Percentiles rank a stretch among this genome's conserved stretches.
Conservation (phyloP, 73 alveolate genomes). For the Paramecium octaurelia region DNA sequence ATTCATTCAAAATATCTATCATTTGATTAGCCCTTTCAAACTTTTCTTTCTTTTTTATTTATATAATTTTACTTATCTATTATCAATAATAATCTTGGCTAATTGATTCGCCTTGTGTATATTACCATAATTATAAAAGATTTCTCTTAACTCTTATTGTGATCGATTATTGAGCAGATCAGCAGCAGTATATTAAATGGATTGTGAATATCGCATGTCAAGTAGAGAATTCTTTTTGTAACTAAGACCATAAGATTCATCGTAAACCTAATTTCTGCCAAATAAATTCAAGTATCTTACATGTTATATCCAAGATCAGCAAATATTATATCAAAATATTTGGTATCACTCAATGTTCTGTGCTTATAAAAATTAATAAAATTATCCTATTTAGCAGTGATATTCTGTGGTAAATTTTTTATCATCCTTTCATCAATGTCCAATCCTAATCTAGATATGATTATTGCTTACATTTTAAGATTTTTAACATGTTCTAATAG, state of each 20-base stretch:
- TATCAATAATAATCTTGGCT: neutral
- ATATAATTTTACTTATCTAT: neutral
- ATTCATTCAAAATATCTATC: neutral
- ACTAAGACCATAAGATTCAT: constrained; percentile 13
- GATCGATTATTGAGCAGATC: neutral
- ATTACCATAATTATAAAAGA: neutral
- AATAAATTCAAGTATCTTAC: neutral
- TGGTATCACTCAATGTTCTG: neutral
- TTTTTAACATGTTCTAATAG: neutral
- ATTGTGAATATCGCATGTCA: constrained; percentile 17
- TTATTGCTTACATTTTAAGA: neutral
- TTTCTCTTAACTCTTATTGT: constrained; percentile 27
- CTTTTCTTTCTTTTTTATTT: neutral
- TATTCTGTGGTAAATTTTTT: neutral
- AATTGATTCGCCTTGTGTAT: neutral
- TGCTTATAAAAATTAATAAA: constrained; percentile 12
- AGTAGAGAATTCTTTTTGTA: neutral
- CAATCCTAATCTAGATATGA: neutral
- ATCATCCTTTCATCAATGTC: constrained; percentile 40
- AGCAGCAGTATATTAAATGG: neutral
- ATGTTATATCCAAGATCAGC: constrained; percentile 38
- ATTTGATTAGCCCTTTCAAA: neutral
- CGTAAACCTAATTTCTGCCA: neutral
- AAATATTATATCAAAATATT: neutral
- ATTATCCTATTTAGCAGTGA: neutral